Conservation (phyloP, 192 early-diverging fungal genomes). For the Linnemannia schmuckeri region DNA sequence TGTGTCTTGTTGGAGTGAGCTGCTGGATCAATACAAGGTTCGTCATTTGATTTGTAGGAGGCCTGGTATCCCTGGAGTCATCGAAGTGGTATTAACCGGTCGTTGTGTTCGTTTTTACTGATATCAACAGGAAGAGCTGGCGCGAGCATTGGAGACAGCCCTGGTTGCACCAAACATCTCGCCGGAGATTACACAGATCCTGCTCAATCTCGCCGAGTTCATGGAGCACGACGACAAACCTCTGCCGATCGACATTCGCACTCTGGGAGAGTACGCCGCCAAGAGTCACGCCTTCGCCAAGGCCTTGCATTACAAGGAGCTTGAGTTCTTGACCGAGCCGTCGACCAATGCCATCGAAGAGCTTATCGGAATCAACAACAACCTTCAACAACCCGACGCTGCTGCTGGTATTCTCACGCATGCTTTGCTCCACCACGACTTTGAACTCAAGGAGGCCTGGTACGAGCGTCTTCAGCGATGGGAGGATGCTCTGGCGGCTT, state of each 20-base stretch:
- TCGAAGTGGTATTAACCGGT: not conserved
- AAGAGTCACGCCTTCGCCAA: conserved; percentile 97
- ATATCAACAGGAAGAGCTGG: conserved; percentile 78
- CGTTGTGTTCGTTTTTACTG: not conserved
- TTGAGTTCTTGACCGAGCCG: conserved; percentile 89
- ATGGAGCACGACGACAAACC: conserved; percentile 99
- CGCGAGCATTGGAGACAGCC: conserved; percentile 84
- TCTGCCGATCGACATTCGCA: conserved; percentile 92
- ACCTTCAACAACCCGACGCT: conserved; percentile 95
- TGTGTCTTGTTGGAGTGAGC: conserved; percentile 95
- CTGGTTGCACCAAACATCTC: conserved; percentile 86
- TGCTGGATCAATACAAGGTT: conserved; percentile 87
- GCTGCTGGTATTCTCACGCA: conserved; percentile 94
- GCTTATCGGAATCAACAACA: conserved; percentile 94
- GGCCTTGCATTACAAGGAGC: conserved; percentile 98
- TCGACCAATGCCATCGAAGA: conserved; percentile 89
- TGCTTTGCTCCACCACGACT: conserved; percentile 85
- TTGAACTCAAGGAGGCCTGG: conserved; percentile 93
- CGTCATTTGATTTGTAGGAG: not conserved
- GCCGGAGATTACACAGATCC: conserved; percentile 90
- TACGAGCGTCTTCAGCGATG: conserved; percentile 93
- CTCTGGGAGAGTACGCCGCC: conserved; percentile 88
- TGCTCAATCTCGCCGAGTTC: conserved; percentile 96
- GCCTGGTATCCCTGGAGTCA: not conserved
- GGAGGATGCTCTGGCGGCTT: conserved; percentile 92